A percentile compares a stretch with the other conserved stretches of the same genome.
These are phyloP conservation scores for Candida silvicultrix DNA, from an alignment of 805 yeast species.

Conservation along the genomic window DNA sequence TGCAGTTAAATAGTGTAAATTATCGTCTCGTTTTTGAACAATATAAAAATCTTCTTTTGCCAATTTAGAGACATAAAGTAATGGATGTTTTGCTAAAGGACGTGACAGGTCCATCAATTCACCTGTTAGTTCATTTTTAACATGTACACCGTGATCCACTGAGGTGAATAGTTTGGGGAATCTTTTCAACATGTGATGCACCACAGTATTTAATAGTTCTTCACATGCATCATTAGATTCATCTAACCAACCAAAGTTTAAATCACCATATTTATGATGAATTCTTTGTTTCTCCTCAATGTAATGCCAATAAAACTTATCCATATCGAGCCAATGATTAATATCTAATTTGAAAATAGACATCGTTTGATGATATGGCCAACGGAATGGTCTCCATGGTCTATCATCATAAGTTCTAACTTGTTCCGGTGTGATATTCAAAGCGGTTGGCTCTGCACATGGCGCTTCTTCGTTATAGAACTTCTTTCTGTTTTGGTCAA, in stretches of 20 bases:
- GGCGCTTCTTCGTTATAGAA: constrained; percentile 16
- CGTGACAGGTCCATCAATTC: constrained; percentile 53
- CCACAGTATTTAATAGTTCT: constrained; percentile 60
- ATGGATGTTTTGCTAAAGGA: constrained; percentile 60
- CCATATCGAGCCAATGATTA: constrained; percentile 78
- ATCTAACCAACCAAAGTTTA: constrained; percentile 61
- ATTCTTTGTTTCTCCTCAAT: constrained; percentile 57
- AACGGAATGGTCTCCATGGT: constrained; percentile 77
- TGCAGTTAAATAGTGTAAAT: constrained; percentile 56
- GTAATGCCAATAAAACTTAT: constrained; percentile 63
- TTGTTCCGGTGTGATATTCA: constrained; percentile 60
- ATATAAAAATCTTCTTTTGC: constrained; percentile 74
- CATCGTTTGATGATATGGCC: constrained; percentile 82
- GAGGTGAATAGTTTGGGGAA: constrained; percentile 58
- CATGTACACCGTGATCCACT: constrained; percentile 41
- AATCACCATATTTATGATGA: constrained; percentile 49
- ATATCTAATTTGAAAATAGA: constrained; percentile 64
- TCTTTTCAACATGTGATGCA: constrained; percentile 51
- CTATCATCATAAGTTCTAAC: constrained; percentile 62
- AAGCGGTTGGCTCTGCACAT: constrained; percentile 46
- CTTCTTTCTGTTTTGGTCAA: background rate
- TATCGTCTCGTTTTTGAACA: constrained; percentile 50
- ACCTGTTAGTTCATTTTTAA: constrained; percentile 54
- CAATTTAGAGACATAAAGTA: constrained; percentile 55
- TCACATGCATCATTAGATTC: constrained; percentile 54